These are phyloP conservation scores for Mycena sanguinolenta DNA, from an alignment of 768 basidiomycete species.

Conservation along the genomic window DNA sequence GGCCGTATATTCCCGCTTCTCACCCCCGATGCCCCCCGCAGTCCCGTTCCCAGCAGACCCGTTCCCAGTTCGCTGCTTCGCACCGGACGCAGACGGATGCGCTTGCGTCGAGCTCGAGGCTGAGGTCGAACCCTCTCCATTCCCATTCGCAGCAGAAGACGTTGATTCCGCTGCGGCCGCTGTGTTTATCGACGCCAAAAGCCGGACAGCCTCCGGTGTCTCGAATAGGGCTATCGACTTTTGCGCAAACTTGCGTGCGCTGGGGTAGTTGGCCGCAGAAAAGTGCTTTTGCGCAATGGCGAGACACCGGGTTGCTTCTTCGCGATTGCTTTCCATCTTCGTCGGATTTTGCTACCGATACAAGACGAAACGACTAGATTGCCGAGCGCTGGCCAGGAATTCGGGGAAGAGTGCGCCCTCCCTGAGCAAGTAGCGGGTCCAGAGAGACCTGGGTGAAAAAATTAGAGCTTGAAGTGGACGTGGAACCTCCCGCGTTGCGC, in stretches of 20 bases:
- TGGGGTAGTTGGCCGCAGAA: slow-evolving; percentile 76
- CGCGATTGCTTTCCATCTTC: slow-evolving; percentile 88
- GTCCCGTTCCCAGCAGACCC: slow-evolving; percentile 57
- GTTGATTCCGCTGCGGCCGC: slow-evolving; percentile 60
- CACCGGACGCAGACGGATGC: slow-evolving; percentile 80
- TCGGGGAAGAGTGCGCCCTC: background rate
- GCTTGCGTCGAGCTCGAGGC: slow-evolving; percentile 66
- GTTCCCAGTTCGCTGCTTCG: slow-evolving; percentile 70
- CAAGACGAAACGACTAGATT: background rate
- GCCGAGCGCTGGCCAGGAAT: background rate
- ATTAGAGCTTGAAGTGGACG: slow-evolving; percentile 1
- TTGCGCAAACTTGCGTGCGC: slow-evolving; percentile 90
- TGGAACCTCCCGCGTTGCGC: slow-evolving; percentile 5
- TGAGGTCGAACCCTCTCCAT: slow-evolving; percentile 54
- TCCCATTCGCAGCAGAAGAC: slow-evolving; percentile 54
- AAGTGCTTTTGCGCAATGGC: slow-evolving; percentile 83
- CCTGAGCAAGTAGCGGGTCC: background rate
- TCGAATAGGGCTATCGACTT: slow-evolving; percentile 89
- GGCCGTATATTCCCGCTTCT: slow-evolving; percentile 88
- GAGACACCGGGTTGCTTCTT: slow-evolving; percentile 89
- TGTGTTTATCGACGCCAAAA: slow-evolving; percentile 77
- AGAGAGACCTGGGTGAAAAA: background rate
- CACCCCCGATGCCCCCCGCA: slow-evolving; percentile 72
- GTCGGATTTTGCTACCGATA: background rate
- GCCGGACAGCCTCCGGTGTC: slow-evolving; percentile 78